These are phyloP conservation scores for Acmispon strigosus DNA, from an alignment of 306 rosid genomes.

Conservation along the genomic window DNA sequence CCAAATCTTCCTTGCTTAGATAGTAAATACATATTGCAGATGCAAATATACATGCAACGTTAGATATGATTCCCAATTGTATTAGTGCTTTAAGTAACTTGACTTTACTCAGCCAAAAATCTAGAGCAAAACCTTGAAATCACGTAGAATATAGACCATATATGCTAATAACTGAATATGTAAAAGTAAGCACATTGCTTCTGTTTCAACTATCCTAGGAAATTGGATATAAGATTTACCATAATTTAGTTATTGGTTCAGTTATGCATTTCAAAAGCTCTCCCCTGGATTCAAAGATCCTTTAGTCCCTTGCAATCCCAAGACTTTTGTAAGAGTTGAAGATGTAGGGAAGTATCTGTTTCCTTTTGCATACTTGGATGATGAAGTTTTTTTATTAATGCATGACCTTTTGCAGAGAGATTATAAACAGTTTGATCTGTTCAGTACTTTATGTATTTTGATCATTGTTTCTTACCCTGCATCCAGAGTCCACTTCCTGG, in stretches of 20 bases:
- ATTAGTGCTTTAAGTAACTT: neutral
- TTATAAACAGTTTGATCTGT: too few species aligned
- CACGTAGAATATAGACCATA: neutral
- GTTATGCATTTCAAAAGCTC: neutral
- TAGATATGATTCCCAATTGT: neutral
- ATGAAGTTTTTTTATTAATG: too few species aligned
- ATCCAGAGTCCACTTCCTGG: too few species aligned
- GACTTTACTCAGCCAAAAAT: neutral
- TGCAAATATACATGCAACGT: too few species aligned
- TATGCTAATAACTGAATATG: conserved; percentile 1
- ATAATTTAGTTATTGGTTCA: neutral
- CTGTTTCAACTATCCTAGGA: neutral
- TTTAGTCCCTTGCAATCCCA: neutral
- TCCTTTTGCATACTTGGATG: too few species aligned
- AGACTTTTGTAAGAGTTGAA: neutral
- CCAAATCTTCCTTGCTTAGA: too few species aligned
- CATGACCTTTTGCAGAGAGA: too few species aligned
- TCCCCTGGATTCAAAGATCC: neutral
- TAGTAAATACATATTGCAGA: too few species aligned
- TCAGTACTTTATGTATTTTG: too few species aligned
- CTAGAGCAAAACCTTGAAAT: neutral
- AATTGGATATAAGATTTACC: neutral
- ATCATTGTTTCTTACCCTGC: too few species aligned
- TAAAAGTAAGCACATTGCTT: neutral
- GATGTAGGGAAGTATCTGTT: too few species aligned